Evolutionary conservation across 306 rosid species (phyloP), one percentile per base, ranked within the genome.

Genomic region (Cicer pinnatifidum): DNA sequence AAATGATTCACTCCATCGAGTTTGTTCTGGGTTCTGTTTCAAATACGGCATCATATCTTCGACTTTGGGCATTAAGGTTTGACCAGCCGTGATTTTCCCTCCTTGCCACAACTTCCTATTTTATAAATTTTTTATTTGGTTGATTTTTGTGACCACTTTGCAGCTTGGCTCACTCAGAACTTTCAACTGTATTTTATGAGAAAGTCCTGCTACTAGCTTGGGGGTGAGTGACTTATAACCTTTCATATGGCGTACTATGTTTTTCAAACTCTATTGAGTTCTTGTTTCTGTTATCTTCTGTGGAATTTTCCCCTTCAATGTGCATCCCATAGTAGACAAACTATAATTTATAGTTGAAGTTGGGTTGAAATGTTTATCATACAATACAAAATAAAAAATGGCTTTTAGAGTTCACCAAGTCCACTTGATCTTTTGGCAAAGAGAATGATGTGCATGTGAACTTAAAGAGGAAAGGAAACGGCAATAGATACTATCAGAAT

Each of bases 81-180:
- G 86, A 54, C 75, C 77, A 50, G 45, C 81, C 71, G 17, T 13
- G 16, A 23, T 70, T 67, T 67, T 79, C 71, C n/a, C 17, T 54
- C 73, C 35, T 77, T 9, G 9, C 70, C 76, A 6, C 40, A 13
- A 38, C 63, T 69, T 78, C 74, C 72, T 69, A 52, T 74, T 39
- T 76, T 63, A 54, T 54, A 11, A 17, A 40, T 52, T 58, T 54
- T 43, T 40, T 43, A 53, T 72, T 68, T 38, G 59, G 33, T 77
- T 84, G 39, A 73, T 82, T 28, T 52, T 48, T 85, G 52, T 69
- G 70, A 53, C 67, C 44, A 15, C 48, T 53, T 83, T 66, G 78
- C 97, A 95, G 99, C 83, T 91, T 95, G 92, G 99, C 97, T 13
- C 99, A 95, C 88, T 91, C 99, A 6, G 97, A 95, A 83, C 86